phyloP scores from a whole-genome alignment of 169 alveolate genomes.

The Plasmodium gonderi region DNA sequence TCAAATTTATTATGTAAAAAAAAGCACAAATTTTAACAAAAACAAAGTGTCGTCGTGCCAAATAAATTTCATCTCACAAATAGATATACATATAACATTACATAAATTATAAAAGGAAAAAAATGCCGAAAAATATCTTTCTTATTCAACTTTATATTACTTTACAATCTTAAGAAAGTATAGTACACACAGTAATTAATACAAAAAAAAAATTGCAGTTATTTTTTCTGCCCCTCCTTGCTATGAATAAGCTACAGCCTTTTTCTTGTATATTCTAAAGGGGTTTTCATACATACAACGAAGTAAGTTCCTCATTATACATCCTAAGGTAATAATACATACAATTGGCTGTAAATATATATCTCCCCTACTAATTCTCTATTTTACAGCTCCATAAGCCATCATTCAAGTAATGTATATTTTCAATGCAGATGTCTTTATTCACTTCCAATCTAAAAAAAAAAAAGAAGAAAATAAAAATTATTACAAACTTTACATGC shows the following conservation, averaged over 20 bases:
- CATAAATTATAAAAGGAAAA: neutral
- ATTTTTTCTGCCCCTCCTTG: no score
- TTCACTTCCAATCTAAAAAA: constrained; percentile 82
- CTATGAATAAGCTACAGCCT: no score
- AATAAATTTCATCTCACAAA: neutral
- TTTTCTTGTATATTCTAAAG: no score
- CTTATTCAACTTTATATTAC: neutral
- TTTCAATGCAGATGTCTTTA: constrained; percentile 95
- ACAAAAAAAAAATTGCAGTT: no score
- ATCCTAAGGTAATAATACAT: neutral
- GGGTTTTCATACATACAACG: no score
- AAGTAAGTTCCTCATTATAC: no score
- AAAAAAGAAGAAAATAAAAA: neutral
- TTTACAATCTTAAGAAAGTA: no score
- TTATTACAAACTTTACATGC: neutral
- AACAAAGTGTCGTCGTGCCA: no score
- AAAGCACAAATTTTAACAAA: neutral
- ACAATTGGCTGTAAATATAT: neutral
- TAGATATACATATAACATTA: neutral
- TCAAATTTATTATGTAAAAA: neutral
- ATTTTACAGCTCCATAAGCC: constrained; percentile 93
- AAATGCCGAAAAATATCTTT: neutral
- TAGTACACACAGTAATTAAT: no score
- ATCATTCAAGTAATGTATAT: constrained; percentile 93
- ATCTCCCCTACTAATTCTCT: constrained; percentile 14